phyloP scores from a whole-genome alignment of 2,329 filamentous ascomycete genomes.

The Penicillium palitans region DNA sequence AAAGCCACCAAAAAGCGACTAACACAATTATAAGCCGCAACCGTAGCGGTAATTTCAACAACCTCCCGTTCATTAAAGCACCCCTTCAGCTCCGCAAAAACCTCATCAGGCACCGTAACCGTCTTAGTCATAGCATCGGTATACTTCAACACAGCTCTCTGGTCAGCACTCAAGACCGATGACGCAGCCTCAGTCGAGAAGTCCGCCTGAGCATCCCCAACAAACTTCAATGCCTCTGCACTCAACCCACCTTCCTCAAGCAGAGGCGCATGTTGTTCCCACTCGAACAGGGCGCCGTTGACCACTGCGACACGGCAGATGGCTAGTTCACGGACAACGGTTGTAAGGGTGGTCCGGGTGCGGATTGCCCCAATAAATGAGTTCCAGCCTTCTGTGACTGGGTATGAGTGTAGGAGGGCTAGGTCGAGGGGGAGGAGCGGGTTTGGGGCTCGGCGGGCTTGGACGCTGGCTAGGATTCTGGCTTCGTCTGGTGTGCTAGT shows the following conservation, averaged over 20 bases:
- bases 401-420: conserved; percentile 56
- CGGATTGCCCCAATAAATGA: conserved; percentile 58
- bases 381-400: conserved; percentile 60
- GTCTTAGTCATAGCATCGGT: conserved; percentile 81
- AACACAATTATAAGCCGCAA: conserved; percentile 81
- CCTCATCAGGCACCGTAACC: conserved; percentile 66
- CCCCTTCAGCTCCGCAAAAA: conserved; percentile 64
- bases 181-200: conserved; percentile 27
- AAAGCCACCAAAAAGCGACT: conserved; percentile 80
- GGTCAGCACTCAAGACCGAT: conserved; percentile 54
- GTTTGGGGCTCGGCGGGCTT: conserved; percentile 52
- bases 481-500: conserved; percentile 51
- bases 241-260: conserved; percentile 60
- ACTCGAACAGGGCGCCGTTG: conserved; percentile 84
- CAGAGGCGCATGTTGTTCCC: conserved; percentile 76
- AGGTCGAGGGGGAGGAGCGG: conserved; percentile 56
- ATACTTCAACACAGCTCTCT: conserved; percentile 70
- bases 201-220: conserved; percentile 35
- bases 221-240: conserved; percentile 43
- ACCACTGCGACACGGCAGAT: conserved; percentile 79
- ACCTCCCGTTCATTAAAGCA: conserved; percentile 69
- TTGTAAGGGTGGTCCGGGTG: conserved; percentile 52
- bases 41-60: conserved; percentile 77
- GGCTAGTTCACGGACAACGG: conserved; percentile 68
- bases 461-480: conserved; percentile 52